Conservation (phyloP, 805 yeast species). For the Pichia sporocuriosa region DNA sequence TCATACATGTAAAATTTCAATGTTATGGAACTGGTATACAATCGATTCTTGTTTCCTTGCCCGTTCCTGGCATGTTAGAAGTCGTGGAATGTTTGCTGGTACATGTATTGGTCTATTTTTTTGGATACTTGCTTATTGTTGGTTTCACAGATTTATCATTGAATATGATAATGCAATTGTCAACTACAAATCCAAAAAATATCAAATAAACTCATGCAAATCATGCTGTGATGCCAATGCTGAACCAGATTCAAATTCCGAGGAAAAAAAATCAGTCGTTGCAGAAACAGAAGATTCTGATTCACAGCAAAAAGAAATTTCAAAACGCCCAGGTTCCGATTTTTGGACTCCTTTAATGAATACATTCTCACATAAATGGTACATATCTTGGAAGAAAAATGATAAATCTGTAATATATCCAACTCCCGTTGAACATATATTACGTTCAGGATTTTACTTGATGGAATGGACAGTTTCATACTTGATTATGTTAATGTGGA, state of each 20-base stretch:
- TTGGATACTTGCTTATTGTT: slow-evolving; percentile 49
- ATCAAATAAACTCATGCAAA: background rate
- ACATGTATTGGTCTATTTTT: slow-evolving; percentile 63
- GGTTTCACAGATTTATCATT: slow-evolving; percentile 48
- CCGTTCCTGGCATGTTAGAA: slow-evolving; percentile 52
- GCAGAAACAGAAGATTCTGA: background rate
- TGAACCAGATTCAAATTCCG: slow-evolving; percentile 2
- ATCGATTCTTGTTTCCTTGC: slow-evolving; percentile 61
- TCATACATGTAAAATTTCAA: slow-evolving; percentile 27
- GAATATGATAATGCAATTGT: slow-evolving; percentile 43
- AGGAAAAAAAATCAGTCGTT: background rate
- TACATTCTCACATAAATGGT: slow-evolving; percentile 26
- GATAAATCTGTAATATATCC: slow-evolving; percentile 28
- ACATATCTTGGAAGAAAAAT: slow-evolving; percentile 14
- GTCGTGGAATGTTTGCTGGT: slow-evolving; percentile 63
- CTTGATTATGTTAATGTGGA: slow-evolving; percentile 62
- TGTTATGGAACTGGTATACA: slow-evolving; percentile 74
- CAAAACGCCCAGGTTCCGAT: slow-evolving; percentile 12
- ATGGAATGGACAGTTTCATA: slow-evolving; percentile 60
- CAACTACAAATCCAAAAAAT: slow-evolving; percentile 12
- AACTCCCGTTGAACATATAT: slow-evolving; percentile 41
- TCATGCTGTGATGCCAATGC: slow-evolving; percentile 7
- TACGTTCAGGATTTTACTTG: slow-evolving; percentile 44
- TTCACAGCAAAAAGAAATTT: background rate
- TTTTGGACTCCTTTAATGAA: slow-evolving; percentile 20